phyloP scores from a whole-genome alignment of 2,329 filamentous ascomycete species.

The Tolypocladium sp. region DNA sequence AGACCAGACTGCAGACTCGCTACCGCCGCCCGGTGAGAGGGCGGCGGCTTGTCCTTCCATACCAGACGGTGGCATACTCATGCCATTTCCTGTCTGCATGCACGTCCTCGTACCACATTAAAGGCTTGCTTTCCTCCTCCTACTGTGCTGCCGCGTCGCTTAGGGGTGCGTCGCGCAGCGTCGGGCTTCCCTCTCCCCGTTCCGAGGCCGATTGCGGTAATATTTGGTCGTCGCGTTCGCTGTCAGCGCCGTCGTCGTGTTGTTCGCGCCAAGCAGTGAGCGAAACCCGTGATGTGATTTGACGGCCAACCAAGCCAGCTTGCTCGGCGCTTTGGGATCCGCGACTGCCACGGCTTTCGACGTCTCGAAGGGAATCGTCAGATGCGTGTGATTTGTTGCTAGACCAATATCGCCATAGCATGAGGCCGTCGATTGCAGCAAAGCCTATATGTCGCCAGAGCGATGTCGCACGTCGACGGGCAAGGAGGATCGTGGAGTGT shows the following conservation, averaged over 20 bases:
- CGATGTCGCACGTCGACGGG: not conserved
- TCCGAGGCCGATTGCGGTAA: not conserved
- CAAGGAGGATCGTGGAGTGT: not conserved
- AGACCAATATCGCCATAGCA: not conserved
- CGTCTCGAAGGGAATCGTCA: not conserved
- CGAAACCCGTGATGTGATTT: not conserved
- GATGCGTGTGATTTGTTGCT: not conserved
- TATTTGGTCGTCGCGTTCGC: not conserved
- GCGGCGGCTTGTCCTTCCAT: conserved; percentile 31
- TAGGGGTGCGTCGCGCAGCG: not conserved
- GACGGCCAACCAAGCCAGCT: not conserved
- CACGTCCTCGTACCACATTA: conserved; percentile 22
- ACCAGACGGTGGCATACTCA: conserved; percentile 34
- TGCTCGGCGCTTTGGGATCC: not conserved
- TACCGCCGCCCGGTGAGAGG: conserved; percentile 25
- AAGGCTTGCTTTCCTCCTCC: conserved; percentile 3
- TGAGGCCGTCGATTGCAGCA: not conserved
- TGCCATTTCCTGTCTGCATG: conserved; percentile 32
- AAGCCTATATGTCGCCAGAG: not conserved
- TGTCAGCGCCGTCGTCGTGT: not conserved
- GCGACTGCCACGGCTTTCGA: not conserved
- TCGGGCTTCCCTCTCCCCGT: not conserved
- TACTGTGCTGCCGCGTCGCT: not conserved
- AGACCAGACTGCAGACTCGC: conserved; percentile 23
- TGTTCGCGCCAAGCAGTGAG: not conserved